A percentile compares a stretch with the other conserved stretches of the same genome.
These are phyloP conservation scores for Brachypodium distachyon DNA, from an alignment of 202 grass and related monocot species.

Conservation along the genomic window DNA sequence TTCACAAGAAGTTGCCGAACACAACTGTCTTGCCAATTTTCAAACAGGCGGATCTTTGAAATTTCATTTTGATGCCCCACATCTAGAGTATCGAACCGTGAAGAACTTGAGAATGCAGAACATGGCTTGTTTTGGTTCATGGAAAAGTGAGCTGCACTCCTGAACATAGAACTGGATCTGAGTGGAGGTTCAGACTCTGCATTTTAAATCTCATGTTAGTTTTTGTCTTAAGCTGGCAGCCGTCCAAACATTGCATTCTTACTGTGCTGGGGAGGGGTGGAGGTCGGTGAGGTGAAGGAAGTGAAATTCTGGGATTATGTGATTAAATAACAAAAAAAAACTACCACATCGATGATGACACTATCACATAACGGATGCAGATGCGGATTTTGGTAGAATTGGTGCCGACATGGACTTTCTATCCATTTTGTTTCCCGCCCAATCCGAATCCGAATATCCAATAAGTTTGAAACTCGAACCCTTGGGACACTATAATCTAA, in stretches of 20 bases:
- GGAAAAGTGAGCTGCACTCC: background rate
- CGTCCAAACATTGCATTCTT: background rate
- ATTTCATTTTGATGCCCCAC: background rate
- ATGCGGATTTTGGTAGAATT: no score
- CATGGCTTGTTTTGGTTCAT: background rate
- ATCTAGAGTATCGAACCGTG: background rate
- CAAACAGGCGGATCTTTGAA: background rate
- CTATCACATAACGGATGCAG: no score
- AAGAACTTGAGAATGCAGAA: background rate
- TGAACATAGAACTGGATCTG: background rate
- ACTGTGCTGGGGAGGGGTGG: background rate
- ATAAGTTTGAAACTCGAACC: no score
- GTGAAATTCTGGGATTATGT: no score
- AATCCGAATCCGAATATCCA: no score
- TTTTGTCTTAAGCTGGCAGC: conserved; percentile 11
- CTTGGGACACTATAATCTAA: no score
- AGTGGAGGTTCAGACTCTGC: background rate
- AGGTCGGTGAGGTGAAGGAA: no score
- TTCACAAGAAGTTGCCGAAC: background rate
- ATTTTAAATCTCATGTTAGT: conserved; percentile 1
- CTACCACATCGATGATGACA: no score
- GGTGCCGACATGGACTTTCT: no score
- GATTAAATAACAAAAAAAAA: no score
- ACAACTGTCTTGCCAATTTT: background rate
- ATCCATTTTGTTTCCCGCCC: no score